Conservation (phyloP, 306 rosid species). For the Prunus padus region DNA sequence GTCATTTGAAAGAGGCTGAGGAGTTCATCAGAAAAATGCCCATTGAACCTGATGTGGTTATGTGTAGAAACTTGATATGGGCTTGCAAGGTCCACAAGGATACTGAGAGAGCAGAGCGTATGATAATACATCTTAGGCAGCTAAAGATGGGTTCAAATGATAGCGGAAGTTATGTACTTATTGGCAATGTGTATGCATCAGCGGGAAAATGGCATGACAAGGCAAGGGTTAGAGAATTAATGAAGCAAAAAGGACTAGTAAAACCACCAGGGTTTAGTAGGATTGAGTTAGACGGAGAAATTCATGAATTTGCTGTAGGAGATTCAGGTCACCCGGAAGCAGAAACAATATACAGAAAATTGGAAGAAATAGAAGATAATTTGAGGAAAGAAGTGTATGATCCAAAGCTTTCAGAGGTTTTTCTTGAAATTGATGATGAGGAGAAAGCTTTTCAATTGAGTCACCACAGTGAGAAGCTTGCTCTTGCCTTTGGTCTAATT, state of each 20-base stretch:
- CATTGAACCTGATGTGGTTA: slow-evolving; percentile 44
- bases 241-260: slow-evolving; percentile 42
- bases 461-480: slow-evolving; percentile 51
- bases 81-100: slow-evolving; percentile 45
- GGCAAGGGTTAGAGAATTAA: slow-evolving; percentile 50
- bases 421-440: slow-evolving; percentile 49
- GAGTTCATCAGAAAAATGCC: slow-evolving; percentile 44
- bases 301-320: slow-evolving; percentile 57
- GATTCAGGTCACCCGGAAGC: slow-evolving; percentile 44
- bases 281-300: slow-evolving; percentile 47
- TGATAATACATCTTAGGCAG: slow-evolving; percentile 40
- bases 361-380: slow-evolving; percentile 33
- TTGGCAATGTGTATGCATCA: slow-evolving; percentile 51
- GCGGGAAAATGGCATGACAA: slow-evolving; percentile 50
- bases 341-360: slow-evolving; percentile 37
- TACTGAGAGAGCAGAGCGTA: slow-evolving; percentile 33
- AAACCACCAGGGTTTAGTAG: slow-evolving; percentile 60
- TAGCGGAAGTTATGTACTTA: slow-evolving; percentile 55
- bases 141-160: slow-evolving; percentile 32
- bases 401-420: slow-evolving; percentile 48
- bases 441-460: slow-evolving; percentile 46
- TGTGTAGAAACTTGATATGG: slow-evolving; percentile 62
- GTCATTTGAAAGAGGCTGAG: slow-evolving; percentile 53
- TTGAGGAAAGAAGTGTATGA: slow-evolving; percentile 38
- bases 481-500: slow-evolving; percentile 37